Percentiles rank a stretch among this genome's conserved stretches.
Conservation (phyloP, 345 rosid species). For the Gossypium turneri region DNA sequence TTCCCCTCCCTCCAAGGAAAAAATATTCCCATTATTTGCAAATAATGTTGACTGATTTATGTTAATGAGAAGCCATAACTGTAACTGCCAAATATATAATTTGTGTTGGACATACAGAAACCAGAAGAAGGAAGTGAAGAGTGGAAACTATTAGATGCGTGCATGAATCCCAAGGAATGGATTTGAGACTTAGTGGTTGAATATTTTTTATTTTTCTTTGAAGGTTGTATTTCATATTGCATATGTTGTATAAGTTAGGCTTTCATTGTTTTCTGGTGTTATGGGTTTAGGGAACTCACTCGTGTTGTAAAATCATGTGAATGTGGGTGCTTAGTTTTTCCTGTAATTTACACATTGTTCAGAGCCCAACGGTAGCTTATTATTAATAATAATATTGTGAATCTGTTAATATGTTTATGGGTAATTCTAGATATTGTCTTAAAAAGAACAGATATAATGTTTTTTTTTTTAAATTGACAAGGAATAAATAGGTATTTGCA, state of each 20-base stretch:
- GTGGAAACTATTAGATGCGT: constrained; percentile 94
- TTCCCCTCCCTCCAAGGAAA: too few relatives aligned
- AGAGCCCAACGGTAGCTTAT: too few relatives aligned
- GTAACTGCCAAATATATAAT: not conserved
- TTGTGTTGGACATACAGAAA: constrained; percentile 41
- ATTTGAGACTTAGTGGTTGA: constrained; percentile 27
- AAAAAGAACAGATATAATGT: too few relatives aligned
- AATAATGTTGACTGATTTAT: not conserved
- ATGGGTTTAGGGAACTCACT: not conserved
- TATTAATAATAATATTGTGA: too few relatives aligned
- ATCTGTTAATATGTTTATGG: too few relatives aligned
- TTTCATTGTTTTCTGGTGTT: not conserved
- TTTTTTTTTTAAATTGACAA: too few relatives aligned
- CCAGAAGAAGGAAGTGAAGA: constrained; percentile 95
- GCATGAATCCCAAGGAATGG: constrained; percentile 97
- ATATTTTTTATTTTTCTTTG: not conserved
- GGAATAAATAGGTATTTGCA: too few relatives aligned
- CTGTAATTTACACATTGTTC: not conserved
- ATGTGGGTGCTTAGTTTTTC: not conserved
- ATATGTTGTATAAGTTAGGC: not conserved
- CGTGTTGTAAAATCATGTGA: not conserved
- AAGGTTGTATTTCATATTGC: too few relatives aligned
- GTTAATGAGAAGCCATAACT: not conserved
- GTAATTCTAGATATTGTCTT: too few relatives aligned
- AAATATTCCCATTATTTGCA: not conserved